Evolutionary conservation across 176 grass and related monocot genomes (phyloP).

Genomic region (Paspalum notatum): DNA sequence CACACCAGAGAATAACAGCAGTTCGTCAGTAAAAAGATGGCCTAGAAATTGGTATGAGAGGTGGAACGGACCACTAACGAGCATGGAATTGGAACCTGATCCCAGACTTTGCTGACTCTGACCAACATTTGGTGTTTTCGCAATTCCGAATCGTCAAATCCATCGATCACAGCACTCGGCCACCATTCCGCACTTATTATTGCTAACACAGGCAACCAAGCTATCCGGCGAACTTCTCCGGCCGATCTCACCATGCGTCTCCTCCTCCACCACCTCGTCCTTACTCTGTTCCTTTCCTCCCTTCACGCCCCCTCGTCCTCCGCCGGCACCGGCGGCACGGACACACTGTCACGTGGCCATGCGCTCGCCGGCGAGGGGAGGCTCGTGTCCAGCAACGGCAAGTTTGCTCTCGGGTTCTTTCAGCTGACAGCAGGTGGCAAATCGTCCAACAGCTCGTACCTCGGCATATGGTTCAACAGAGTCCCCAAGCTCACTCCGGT

Average conservation of each 20-base stretch:
- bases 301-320: not conserved
- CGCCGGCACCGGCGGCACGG: not conserved
- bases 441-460: constrained; percentile 29
- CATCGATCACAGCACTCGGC: not conserved
- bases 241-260: not conserved
- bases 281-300: not conserved
- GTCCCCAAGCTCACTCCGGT: constrained; percentile 47
- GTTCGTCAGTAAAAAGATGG: too few relatives aligned
- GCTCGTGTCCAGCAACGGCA: constrained; percentile 45
- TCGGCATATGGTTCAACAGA: constrained; percentile 56
- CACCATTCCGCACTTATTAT: not conserved
- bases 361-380: constrained; percentile 21
- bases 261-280: not conserved
- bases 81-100: too few relatives aligned
- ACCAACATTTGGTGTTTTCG: too few relatives aligned
- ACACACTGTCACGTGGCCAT: constrained; percentile 16
- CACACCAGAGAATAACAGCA: too few relatives aligned
- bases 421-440: not conserved
- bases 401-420: constrained; percentile 65
- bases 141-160: too few relatives aligned
- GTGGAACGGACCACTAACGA: too few relatives aligned
- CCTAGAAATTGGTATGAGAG: too few relatives aligned
- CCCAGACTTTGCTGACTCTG: too few relatives aligned
- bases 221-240: not conserved
- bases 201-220: not conserved